Conservation (phyloP, 768 basidiomycete species). For the Bullera alba region DNA sequence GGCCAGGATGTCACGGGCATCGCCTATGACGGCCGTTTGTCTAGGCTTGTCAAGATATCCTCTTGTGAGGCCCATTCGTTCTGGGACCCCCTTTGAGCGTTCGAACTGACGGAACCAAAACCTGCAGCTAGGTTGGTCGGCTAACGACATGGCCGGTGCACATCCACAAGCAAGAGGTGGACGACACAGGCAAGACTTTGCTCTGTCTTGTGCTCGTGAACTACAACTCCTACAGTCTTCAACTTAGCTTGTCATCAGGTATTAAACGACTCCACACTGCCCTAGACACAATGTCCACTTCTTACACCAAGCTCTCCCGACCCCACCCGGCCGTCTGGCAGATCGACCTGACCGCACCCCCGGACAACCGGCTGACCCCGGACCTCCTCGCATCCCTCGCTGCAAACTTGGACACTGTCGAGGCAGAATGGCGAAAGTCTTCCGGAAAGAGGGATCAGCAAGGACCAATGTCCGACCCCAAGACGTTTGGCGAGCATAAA, state of each 20-base stretch:
- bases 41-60: background rate
- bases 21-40: too few relatives aligned
- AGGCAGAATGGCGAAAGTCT: slow-evolving; percentile 41
- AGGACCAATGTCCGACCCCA: slow-evolving; percentile 21
- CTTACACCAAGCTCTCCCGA: slow-evolving; percentile 26
- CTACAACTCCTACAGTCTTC: background rate
- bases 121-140: background rate
- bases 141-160: background rate
- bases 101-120: too few relatives aligned
- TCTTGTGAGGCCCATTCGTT: too few relatives aligned
- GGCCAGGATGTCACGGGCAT: too few relatives aligned
- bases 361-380: slow-evolving; percentile 47
- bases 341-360: slow-evolving; percentile 39
- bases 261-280: too few relatives aligned
- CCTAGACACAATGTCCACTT: too few relatives aligned
- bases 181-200: background rate
- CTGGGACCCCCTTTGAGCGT: too few relatives aligned
- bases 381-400: slow-evolving; percentile 36
- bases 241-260: too few relatives aligned
- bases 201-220: background rate
- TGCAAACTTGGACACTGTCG: slow-evolving; percentile 41
- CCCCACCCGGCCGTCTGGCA: slow-evolving; percentile 31
- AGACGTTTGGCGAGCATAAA: slow-evolving; percentile 9
- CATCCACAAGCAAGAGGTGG: background rate
- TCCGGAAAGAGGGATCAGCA: slow-evolving; percentile 21